Evolutionary conservation across 345 rosid genomes (phyloP).

Genomic region (Murraya paniculata): DNA sequence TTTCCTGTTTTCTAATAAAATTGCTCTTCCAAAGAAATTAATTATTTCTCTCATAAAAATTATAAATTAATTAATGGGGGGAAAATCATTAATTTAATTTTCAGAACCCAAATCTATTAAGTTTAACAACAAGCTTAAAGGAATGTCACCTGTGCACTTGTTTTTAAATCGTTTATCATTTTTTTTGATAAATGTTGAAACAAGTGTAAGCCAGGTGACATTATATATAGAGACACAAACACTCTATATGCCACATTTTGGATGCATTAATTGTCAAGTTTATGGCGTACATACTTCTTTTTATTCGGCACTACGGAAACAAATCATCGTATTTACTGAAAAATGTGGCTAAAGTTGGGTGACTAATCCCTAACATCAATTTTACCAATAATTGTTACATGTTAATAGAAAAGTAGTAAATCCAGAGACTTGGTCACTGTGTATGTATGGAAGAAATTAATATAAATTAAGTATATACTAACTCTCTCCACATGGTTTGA

Average conservation of each 20-base stretch:
- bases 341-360: not conserved
- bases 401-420: not conserved
- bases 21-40: not conserved
- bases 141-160: too few relatives aligned
- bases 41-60: too few relatives aligned
- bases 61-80: too few relatives aligned
- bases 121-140: too few relatives aligned
- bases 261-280: not conserved
- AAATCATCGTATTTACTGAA: not conserved
- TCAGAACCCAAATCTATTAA: too few relatives aligned
- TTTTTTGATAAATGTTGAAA: too few relatives aligned
- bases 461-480: not conserved
- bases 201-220: too few relatives aligned
- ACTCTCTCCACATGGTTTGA: constrained; percentile 31
- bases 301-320: not conserved
- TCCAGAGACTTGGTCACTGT: not conserved
- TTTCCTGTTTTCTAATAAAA: not conserved
- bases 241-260: not conserved
- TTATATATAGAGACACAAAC: too few relatives aligned
- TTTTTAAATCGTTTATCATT: too few relatives aligned
- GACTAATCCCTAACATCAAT: not conserved
- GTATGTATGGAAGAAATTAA: not conserved
- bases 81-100: too few relatives aligned
- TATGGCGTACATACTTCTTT: not conserved
- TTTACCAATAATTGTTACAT: too few relatives aligned